Conservation (phyloP, 2,329 filamentous ascomycete species). For the Penicillium sp. region DNA sequence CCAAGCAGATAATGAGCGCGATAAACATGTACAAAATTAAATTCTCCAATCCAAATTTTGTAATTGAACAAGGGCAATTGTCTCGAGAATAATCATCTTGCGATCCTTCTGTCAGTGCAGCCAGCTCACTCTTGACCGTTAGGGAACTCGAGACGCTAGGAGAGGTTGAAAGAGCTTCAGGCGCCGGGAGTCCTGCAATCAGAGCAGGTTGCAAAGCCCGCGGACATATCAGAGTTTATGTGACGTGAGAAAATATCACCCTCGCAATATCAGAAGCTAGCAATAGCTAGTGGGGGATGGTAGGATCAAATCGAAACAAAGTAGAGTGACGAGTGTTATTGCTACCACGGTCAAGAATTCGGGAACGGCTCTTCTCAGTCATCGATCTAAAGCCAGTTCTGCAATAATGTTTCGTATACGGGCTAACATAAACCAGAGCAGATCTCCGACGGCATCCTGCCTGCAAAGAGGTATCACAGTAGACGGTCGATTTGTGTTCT, state of each 20-base stretch:
- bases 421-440: background rate
- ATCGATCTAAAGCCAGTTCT: background rate
- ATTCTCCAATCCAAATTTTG: conserved; percentile 45
- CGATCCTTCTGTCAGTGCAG: conserved; percentile 60
- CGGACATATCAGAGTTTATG: conserved; percentile 21
- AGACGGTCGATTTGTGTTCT: background rate
- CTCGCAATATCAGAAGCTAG: background rate
- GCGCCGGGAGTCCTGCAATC: conserved; percentile 22
- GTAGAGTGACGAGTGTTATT: no score
- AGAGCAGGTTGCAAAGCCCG: conserved; percentile 24
- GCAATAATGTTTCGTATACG: background rate
- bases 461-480: background rate
- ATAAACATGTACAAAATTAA: conserved; percentile 15
- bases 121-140: conserved; percentile 62
- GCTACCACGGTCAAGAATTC: background rate
- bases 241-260: background rate
- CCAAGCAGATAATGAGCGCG: conserved; percentile 58
- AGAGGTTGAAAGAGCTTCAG: conserved; percentile 44
- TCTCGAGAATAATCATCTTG: conserved; percentile 65
- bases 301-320: background rate
- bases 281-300: background rate
- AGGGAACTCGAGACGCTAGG: conserved; percentile 66
- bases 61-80: conserved; percentile 73
- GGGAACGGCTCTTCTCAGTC: background rate
- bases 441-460: conserved; percentile 6